Percentiles rank a stretch among this genome's conserved stretches.
These are phyloP conservation scores for Crepidotus sp. DNA, from an alignment of 1,284 basidiomycete genomes.

Conservation along the genomic window DNA sequence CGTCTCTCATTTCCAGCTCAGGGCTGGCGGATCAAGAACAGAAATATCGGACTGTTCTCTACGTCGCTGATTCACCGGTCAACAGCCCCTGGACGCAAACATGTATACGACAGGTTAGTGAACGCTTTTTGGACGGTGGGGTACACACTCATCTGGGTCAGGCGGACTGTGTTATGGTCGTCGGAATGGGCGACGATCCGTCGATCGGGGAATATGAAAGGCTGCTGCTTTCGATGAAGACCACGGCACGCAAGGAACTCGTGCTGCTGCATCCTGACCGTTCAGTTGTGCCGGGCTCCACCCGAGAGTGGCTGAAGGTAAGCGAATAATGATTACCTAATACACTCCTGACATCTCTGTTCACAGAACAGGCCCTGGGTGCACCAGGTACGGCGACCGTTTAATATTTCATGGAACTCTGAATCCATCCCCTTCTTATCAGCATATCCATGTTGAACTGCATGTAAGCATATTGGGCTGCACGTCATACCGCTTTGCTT, in stretches of 20 bases:
- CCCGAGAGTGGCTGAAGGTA: slow-evolving; percentile 93
- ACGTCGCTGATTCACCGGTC: slow-evolving; percentile 89
- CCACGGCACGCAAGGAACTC: slow-evolving; percentile 94
- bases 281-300: slow-evolving; percentile 84
- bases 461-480: slow-evolving; percentile 40
- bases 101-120: slow-evolving; percentile 78
- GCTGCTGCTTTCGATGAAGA: slow-evolving; percentile 88
- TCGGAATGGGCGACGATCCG: slow-evolving; percentile 92
- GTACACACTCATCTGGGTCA: slow-evolving; percentile 24
- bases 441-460: slow-evolving; percentile 86
- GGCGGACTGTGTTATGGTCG: slow-evolving; percentile 94
- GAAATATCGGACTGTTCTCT: slow-evolving; percentile 82
- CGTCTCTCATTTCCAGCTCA: slow-evolving; percentile 33
- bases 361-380: slow-evolving; percentile 86
- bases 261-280: slow-evolving; percentile 91
- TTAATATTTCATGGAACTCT: too few relatives aligned
- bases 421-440: slow-evolving; percentile 34
- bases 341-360: slow-evolving; percentile 8
- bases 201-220: slow-evolving; percentile 89
- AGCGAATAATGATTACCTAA: slow-evolving; percentile 12
- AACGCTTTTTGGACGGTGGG: not conserved
- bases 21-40: slow-evolving; percentile 96
- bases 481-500: not conserved
- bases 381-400: too few relatives aligned
- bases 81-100: slow-evolving; percentile 96